Base-by-base conservation (phyloP, 1,284 basidiomycete species). In the Volvariella surrecta region DNA sequence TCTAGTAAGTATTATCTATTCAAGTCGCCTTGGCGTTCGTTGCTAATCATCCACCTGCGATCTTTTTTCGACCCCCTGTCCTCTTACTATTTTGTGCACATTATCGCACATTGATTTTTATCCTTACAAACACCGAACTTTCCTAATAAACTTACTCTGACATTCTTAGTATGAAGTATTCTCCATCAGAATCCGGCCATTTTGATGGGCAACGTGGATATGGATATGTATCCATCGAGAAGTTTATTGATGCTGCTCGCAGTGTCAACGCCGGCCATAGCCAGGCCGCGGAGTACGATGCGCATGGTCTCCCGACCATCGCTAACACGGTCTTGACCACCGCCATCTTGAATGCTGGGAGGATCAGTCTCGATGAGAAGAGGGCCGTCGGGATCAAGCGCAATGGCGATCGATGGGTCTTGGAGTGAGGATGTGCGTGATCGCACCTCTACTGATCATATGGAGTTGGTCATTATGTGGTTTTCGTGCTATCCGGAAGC, bases 161-260 rank as follows among this genome's bases (percentile, higher is more conserved):
- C 44, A 37, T 43, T 22, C 32, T 35, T 61, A 86, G 83, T 66
- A 92, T 93, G 84, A 91, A 93, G 58, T 95, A 95, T 65, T 87
- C 89, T 40, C 89, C 90, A 1, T 90, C 88, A 45, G 87, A 88
- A 63, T 84, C 79, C 46, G 92, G 92, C 10, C 87, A 88, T 66
- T 95, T 95, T 58, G 90, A 94, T 55, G 90, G 90, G 30, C 91
- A 94, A 64, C 79, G 83, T 46, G 92, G 91, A 3, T 96, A 95
- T 61, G 92, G 85, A 54, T 77, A 95, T 60, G 70, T 93, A 52
- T 92, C 89, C 15, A 85, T 95, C 54, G 91, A 94, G 63, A 93
- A 90, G 66, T 95, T 95, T 63, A 71, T 94, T 58, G 87, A 85
- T 58, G 86, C 85, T 8, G 76, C 80, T 35, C 74, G 79, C 37